Base-by-base conservation (phyloP, 371 early-diverging fungal species). In the Smittium culicis region DNA sequence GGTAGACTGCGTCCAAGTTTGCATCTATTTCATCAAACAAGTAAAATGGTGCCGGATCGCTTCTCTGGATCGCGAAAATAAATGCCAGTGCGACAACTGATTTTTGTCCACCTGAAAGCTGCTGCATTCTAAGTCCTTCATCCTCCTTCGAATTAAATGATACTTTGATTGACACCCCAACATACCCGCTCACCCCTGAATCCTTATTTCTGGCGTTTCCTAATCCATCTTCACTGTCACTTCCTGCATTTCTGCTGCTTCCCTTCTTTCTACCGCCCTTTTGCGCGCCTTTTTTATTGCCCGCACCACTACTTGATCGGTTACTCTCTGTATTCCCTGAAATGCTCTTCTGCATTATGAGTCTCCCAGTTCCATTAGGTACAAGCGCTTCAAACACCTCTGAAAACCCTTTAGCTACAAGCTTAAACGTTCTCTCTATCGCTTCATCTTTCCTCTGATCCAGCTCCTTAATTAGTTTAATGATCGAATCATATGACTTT, bases 11-110 rank as follows among this genome's bases (percentile, higher is more conserved):
- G 79, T 99, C 99, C 34, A 99, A 79, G 67, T 97, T 99, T 34
- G 99, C 99, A 82, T 99, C 99, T 79, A 99, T 96, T 81, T 99
- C 99, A 82, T 99, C 99, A 86, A 99, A 98, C 69, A 99, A 80
- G 77, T 99, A 99, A 76, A 99, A 99, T 2, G 99, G 99, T 54
- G 99, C 96, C 25, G 97, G 98, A 71, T 99, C 99, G 75, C 95
- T 93, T 70, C 86, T 85, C 79, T 99, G 99, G 70, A 99, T 97
- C 1, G 99, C 93, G 79, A 99, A 98, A 60, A 99, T 98, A 45
- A 99, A 79, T 14, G 96, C 93, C 61, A 99, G 81, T 0, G 99
- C 98, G 3, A 99, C 95, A 54, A 99, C 83, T 32, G 98, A 93
- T 74, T 99, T 99, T 81, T 99, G 99, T 0, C 99, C 99, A 27